These are phyloP conservation scores for Aspergillus awamori DNA, from an alignment of 2,329 filamentous ascomycete genomes.

Conservation along the genomic window DNA sequence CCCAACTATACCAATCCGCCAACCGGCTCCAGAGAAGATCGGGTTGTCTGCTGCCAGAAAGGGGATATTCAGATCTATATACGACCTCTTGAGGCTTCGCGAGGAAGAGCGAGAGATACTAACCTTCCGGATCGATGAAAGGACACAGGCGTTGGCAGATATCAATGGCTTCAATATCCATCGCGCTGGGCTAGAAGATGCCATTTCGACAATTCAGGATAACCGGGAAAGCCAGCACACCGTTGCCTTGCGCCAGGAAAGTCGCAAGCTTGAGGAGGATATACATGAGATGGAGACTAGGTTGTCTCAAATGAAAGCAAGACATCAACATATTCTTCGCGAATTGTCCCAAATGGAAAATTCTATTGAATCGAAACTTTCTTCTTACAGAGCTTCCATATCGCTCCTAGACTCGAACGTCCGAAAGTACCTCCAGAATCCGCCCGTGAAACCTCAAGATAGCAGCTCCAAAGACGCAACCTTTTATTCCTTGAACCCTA, in stretches of 20 bases:
- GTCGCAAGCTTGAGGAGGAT: conserved; percentile 55
- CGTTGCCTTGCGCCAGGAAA: conserved; percentile 53
- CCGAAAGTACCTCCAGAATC: conserved; percentile 54
- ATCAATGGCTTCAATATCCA: conserved; percentile 57
- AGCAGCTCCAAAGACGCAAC: conserved; percentile 35
- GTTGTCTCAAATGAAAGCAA: conserved; percentile 58
- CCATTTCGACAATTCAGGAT: conserved; percentile 53
- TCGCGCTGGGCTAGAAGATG: conserved; percentile 52
- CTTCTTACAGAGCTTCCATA: conserved; percentile 60
- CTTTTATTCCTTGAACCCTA: conserved; percentile 57
- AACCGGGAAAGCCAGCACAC: conserved; percentile 50
- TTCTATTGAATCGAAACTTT: conserved; percentile 59
- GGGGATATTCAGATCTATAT: conserved; percentile 61
- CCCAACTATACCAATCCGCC: conserved; percentile 42
- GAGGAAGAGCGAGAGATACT: conserved; percentile 58
- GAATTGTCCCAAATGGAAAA: conserved; percentile 60
- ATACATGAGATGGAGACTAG: conserved; percentile 61
- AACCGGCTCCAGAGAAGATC: conserved; percentile 50
- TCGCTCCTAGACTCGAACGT: conserved; percentile 59
- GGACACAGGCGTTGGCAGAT: conserved; percentile 52
- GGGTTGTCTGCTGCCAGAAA: conserved; percentile 57
- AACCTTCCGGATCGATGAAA: conserved; percentile 48
- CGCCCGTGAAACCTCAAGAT: conserved; percentile 46
- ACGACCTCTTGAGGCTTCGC: conserved; percentile 59
- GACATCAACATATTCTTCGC: conserved; percentile 55